Evolutionary conservation across 2,329 filamentous ascomycete species (phyloP), one percentile per base, ranked within the genome.

Genomic region (Scorias spongiosa): DNA sequence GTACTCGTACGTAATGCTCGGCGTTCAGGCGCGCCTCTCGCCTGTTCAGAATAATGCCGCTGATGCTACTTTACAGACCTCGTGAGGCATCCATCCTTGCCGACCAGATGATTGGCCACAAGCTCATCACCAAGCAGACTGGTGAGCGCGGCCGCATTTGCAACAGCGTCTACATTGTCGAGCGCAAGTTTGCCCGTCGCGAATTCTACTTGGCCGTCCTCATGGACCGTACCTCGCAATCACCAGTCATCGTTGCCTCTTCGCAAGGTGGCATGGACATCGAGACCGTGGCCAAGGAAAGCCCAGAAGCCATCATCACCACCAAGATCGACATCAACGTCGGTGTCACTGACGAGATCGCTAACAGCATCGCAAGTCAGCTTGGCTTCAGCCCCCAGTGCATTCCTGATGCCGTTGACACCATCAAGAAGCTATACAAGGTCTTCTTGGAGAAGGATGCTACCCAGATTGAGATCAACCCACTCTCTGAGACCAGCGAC

Each of bases 201-300:
- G 91, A 98, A 70, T 98, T 98, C 74, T 98, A 98, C 75, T 81
- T 98, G 47, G 91, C 91, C 60, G 82, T 98, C 60, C 81, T 98
- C 58, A 96, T 98, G 91, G 91, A 98, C 74, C 86, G 91, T 61
- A 78, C 75, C 54, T 81, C 83, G 42, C 91, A 96, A 71, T 75
- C 77, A 52, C 91, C 91, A 56, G 87, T 96, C 63, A 95, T 98
- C 57, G 88, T 98, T 49, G 89, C 91, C 55, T 96, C 89, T 49
- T 95, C 88, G 46, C 91, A 98, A 70, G 91, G 91, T 66, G 91
- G 91, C 64, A 94, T 98, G 86, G 91, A 98, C 66, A 98, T 98
- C 59, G 91, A 98, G 76, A 79, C 83, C 43, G 91, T 98, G 55
- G 91, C 91, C 63, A 98, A 96, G 78, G 91, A 98, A 73, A 86